Base-by-base conservation (phyloP, 2,329 filamentous ascomycete species). In the Neonectria faginata region DNA sequence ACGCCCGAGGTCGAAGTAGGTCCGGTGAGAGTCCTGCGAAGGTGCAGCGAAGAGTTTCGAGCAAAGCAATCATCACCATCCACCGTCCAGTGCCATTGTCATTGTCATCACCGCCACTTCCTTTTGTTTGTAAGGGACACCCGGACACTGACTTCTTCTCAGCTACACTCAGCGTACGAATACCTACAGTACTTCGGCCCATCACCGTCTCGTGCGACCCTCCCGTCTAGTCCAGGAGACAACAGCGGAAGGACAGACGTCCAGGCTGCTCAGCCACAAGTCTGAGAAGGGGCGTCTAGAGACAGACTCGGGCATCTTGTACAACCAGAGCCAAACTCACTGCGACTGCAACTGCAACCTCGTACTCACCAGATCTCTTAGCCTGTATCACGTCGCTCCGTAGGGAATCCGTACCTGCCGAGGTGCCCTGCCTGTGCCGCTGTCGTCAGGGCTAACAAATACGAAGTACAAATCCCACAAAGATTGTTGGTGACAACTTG, bases 91-190 rank as follows among this genome's bases (percentile, higher is more conserved):
- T 39, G 9, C 2, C 47, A 50, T 57, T 16, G 39, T 47, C 45
- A 50, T 61, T 36, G 52, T 44, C 59, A 42, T 20, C n/a, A 11
- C 9, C n/a, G 53, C 57, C 48, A 53, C 54, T 54, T 54, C 60
- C 54, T 58, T 29, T 36, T 62, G 33, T 41, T 52, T 52, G 47
- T 14, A 51, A 33, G 29, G n/a, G n/a, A 36, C 27, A 33, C 3
- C 16, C 42, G 48, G 22, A n/a, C n/a, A 41, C 42, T 58, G 42
- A 48, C 50, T 33, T 55, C 45, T 39, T 41, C 39, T 36, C 31
- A 42, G 48, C 27, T 55, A 63, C 48, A 39, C 18, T 36, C 10
- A 33, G 4, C 31, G 10, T 33, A 33, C 31, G 31, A 33, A 33
- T 58, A n/a, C 31, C 27, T 44, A 25, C 25, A 25, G 25, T 25